Evolutionary conservation across 148 eudicot species (phyloP), one percentile per base, ranked within the genome.

Genomic region (Bassia scoparia): DNA sequence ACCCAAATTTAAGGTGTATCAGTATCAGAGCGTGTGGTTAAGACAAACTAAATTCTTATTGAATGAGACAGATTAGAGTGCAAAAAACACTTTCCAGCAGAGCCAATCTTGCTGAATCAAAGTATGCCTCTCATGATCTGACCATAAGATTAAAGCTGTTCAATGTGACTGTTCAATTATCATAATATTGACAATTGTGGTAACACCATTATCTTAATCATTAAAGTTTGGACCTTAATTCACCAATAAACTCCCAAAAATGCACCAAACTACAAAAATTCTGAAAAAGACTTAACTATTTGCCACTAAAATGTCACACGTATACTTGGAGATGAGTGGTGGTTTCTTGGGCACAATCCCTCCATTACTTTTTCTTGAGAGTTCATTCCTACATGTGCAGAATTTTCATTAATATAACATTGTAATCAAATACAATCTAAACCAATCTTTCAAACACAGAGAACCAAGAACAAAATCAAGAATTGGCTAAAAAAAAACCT

Each of bases 51-150:
- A 37, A 44, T 29, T 33, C 17, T 12, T 20, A 50, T 48, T 44
- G 61, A 67, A 49, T 70, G 4, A 63, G 55, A 43, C 64, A 13
- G 24, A 69, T 44, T 31, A 2, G 48, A 68, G 69, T 66, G 55
- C 41, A 76, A 33, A 16, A 23, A 37, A 48, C 24, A 75, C 98
- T 94, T n/a, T 58, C 97, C 93, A 54, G n/a, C n/a, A 94, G 74
- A 81, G 98, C 98, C 98, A 97, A 94, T 82, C 91, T 97, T 75
- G 98, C 98, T 62, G 98, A 94, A 83, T 94, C 98, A 73, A 94
- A 94, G 79, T 86, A 94, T 49, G 98, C 46, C 71, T 90, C 71
- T 94, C 98, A 79, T 91, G 96, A 80, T 94, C 98, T 94, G 84
- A 4, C 37, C 85, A 74, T 6, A 80, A 80, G 63, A 60, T 56